A percentile compares a stretch with the other conserved stretches of the same genome.
Evolutionary conservation across 306 rosid species (phyloP).

Genomic region (Fragaria nilgerrensis): DNA sequence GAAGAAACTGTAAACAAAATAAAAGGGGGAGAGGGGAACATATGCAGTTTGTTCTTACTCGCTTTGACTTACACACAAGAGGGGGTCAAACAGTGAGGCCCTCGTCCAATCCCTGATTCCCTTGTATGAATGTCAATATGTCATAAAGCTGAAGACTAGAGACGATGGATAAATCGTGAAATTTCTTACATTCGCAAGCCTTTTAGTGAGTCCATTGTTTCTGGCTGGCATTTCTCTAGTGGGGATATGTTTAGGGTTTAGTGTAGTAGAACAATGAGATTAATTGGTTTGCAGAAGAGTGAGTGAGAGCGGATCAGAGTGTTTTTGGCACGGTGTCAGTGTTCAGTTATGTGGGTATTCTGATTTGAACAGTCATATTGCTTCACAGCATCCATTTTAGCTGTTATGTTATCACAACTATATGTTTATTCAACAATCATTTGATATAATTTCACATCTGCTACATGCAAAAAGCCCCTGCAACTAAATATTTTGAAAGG

Average conservation of each 20-base stretch:
- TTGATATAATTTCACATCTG: background rate
- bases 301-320: background rate
- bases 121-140: background rate
- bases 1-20: background rate
- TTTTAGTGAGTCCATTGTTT: background rate
- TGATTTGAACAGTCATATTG: background rate
- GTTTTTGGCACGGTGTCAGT: background rate
- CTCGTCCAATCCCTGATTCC: background rate
- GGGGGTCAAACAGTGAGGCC: background rate
- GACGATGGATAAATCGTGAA: background rate
- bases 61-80: background rate
- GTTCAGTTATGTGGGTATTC: background rate
- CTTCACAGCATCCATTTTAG: background rate
- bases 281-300: background rate
- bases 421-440: background rate
- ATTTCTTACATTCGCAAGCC: background rate
- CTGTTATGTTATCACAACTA: background rate
- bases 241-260: background rate
- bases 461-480: background rate
- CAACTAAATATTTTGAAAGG: background rate
- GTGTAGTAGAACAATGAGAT: background rate
- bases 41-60: background rate
- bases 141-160: background rate
- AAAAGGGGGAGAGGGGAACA: background rate
- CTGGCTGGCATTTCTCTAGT: background rate